These are phyloP conservation scores for Neofusicoccum sp. DNA, from an alignment of 2,329 filamentous ascomycete species.

Conservation along the genomic window DNA sequence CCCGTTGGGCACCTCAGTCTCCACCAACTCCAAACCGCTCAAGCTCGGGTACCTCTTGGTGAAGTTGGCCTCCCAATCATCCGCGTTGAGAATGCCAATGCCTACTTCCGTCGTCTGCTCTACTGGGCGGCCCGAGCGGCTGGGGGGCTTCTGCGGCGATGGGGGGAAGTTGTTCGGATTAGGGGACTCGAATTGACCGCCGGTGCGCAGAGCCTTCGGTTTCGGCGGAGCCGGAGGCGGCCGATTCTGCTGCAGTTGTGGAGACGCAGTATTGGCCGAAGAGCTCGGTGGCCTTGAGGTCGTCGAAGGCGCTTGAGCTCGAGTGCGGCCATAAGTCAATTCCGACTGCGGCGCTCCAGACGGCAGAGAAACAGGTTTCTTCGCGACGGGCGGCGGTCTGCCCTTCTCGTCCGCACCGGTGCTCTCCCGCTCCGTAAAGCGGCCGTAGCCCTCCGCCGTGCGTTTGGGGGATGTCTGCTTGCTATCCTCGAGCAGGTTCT, in stretches of 20 bases:
- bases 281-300: neutral
- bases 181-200: constrained; percentile 28
- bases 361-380: neutral
- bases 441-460: constrained; percentile 87
- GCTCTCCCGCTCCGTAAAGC: constrained; percentile 62
- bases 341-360: constrained; percentile 7
- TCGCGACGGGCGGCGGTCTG: constrained; percentile 2
- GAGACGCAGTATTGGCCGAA: constrained; percentile 31
- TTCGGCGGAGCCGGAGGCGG: constrained; percentile 59
- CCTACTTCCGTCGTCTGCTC: neutral
- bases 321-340: constrained; percentile 22
- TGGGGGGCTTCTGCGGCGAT: constrained; percentile 1
- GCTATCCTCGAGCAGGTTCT: constrained; percentile 78
- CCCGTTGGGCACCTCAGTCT: constrained; percentile 53
- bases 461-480: constrained; percentile 55
- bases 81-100: constrained; percentile 42
- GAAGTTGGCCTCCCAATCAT: constrained; percentile 70
- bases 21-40: constrained; percentile 83
- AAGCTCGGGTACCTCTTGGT: constrained; percentile 84
- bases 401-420: constrained; percentile 7
- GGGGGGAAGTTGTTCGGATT: constrained; percentile 24
- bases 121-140: neutral
- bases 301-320: constrained; percentile 18
- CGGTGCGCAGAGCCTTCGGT: constrained; percentile 57
- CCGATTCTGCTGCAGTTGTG: constrained; percentile 27